Base-by-base conservation (phyloP, 1,139 yeast genomes). In the Komagataea norvegica region DNA sequence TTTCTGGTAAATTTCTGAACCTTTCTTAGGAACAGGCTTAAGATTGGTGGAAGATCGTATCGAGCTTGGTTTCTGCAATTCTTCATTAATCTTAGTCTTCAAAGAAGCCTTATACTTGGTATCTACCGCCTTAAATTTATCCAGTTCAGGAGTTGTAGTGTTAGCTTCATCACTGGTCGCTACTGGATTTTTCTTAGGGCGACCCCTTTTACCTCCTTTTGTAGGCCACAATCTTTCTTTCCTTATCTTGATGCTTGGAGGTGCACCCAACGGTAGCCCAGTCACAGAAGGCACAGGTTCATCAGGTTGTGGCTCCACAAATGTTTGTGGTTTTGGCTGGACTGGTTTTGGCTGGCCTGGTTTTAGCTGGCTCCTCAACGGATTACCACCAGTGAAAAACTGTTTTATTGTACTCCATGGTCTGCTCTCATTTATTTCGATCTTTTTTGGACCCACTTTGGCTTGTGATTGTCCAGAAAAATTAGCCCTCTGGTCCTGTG, bases 241-340 rank as follows among this genome's bases (percentile, higher is more conserved):
- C 45, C 68, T 73, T 31, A 72, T 61, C 47, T 72, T 77, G 0
- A 65, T 55, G 8, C 74, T 72, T 6, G 94, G 94, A 5, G 67
- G 64, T 5, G 74, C 67, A 44, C 77, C 87, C 36, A 84, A 58
- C 3, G 89, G 81, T 28, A 73, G 65, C 1, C 94, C 94, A 0
- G 88, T 79, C 33, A 74, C 73, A 19, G 50, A 37, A 38, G 49
- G 42, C 8, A 46, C 56, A 0, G 79, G 76, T 17, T 64, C 67
- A 0, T 79, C 73, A 25, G 71, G 57, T 8, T 67, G 68, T 0
- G 91, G 89, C 54, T 83, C 91, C 22, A 32, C 13, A 14, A 25
- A 25, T 25, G 19, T 8, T 13, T 31, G 18, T 15, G 6, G 11
- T 5, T 22, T 15, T 9, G 8, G 9, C 6, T 25, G 10, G 14